Base-by-base conservation (phyloP, 2,329 filamentous ascomycete genomes). In the Chaetomium strumarium region DNA sequence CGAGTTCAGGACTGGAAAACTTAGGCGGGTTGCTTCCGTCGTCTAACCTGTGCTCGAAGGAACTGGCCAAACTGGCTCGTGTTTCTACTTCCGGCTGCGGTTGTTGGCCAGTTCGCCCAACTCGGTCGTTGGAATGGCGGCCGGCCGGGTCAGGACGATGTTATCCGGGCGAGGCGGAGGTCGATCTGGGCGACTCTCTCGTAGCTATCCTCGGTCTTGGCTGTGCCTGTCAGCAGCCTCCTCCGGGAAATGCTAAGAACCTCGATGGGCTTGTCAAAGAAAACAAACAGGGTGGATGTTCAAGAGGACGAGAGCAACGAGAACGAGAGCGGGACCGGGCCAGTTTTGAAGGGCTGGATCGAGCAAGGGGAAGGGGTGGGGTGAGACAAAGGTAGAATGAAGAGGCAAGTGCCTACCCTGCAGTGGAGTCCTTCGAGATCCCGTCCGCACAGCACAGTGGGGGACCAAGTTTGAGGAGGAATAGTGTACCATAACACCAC, bases 301-400 rank as follows among this genome's bases (percentile, higher is more conserved):
- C 49, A 52, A 58, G 56, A 46, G 50, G 38, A 51, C 42, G 43
- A 56, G 58, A 57, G 48, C 46, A 58, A 58, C 24, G 52, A 41
- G 41, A 40, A 9, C 43, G 45, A 43, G 39, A 47, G 58, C 57
- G 59, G 55, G 48, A 55, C 42, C 16, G 46, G 20, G 47, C 42
- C 52, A 47, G 56, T 62, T 62, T 60, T 62, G 60, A 59, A 58
- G 58, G 46, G 54, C 37, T 42, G 45, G 29, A n/a, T 53, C 10
- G 43, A 20, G 44, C 46, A 39, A 16, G 8, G 37, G 49, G 43
- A 41, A 16, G 42, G 44, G 31, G 49, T 44, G 46, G 43, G 31
- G 46, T 46, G 45, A 38, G 24, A 46, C 37, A 33, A 20, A 9
- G 43, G 36, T 46, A 33, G 31, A n/a, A n/a, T n/a, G n/a, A n/a